phyloP scores from a whole-genome alignment of 306 rosid genomes.

The Pterocarpus macrocarpus region DNA sequence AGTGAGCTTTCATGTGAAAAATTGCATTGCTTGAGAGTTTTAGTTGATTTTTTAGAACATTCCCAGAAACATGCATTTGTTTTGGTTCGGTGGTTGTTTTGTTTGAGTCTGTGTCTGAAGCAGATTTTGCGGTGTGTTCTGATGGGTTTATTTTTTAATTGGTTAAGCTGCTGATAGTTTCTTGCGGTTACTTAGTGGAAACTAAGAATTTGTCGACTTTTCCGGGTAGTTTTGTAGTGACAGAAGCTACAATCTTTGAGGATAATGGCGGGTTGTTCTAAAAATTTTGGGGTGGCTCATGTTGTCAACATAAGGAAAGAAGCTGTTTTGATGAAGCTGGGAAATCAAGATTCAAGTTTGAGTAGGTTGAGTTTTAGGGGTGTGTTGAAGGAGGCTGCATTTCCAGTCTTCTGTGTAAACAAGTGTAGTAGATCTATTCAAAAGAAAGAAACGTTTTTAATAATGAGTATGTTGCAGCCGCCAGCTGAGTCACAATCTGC shows the following conservation, averaged over 20 bases:
- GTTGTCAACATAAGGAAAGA: conserved; percentile 55
- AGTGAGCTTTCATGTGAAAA: background rate
- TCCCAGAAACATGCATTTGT: conserved; percentile 35
- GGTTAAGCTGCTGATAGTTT: conserved; percentile 7
- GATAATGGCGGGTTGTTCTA: conserved; percentile 65
- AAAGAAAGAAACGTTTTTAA: conserved; percentile 50
- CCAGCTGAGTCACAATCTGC: conserved; percentile 54
- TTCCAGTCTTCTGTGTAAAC: conserved; percentile 47
- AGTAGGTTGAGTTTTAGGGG: conserved; percentile 56
- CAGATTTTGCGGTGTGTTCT: conserved; percentile 37
- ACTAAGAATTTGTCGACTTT: conserved; percentile 54
- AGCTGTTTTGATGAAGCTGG: conserved; percentile 54
- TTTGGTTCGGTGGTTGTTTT: conserved; percentile 13
- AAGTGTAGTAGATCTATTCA: conserved; percentile 43
- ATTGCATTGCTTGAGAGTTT: conserved; percentile 8
- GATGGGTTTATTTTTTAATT: conserved; percentile 22
- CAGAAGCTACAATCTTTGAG: conserved; percentile 27
- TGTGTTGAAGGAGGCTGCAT: conserved; percentile 56
- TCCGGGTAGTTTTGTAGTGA: conserved; percentile 39
- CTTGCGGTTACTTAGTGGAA: conserved; percentile 36
- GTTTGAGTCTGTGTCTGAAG: conserved; percentile 30
- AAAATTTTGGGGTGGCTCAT: conserved; percentile 55
- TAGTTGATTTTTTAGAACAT: conserved; percentile 7
- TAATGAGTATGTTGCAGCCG: conserved; percentile 58
- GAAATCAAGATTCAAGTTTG: conserved; percentile 47